These are phyloP conservation scores for Hamigera avellanea DNA, from an alignment of 495 filamentous ascomycete genomes.

Conservation along the genomic window DNA sequence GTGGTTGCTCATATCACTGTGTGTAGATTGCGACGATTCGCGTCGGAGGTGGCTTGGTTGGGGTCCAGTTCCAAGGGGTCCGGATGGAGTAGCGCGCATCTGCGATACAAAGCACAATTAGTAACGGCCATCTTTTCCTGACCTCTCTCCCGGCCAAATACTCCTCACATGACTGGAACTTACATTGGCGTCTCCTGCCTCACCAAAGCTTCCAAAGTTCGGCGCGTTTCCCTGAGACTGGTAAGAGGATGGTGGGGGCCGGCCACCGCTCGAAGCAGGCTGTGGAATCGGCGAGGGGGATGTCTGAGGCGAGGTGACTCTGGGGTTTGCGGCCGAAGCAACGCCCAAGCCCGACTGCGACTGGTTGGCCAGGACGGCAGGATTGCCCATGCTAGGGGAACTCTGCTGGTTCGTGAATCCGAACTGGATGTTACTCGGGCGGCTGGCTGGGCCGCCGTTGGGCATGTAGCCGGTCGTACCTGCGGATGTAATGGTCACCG, in stretches of 20 bases:
- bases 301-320: slow-evolving; percentile 57
- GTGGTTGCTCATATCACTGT: slow-evolving; percentile 61
- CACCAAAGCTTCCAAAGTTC: slow-evolving; percentile 75
- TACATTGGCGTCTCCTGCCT: slow-evolving; percentile 53
- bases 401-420: slow-evolving; percentile 53
- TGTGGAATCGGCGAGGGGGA: slow-evolving; percentile 88
- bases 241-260: slow-evolving; percentile 59
- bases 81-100: slow-evolving; percentile 48
- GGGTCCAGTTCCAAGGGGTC: slow-evolving; percentile 45
- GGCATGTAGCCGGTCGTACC: slow-evolving; percentile 61
- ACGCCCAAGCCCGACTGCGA: slow-evolving; percentile 45
- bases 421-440: slow-evolving; percentile 61
- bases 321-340: slow-evolving; percentile 50
- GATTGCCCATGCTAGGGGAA: slow-evolving; percentile 54
- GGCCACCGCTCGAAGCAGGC: slow-evolving; percentile 72
- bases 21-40: slow-evolving; percentile 70
- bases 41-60: slow-evolving; percentile 66
- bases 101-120: slow-evolving; percentile 21
- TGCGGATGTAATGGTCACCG: slow-evolving; percentile 75
- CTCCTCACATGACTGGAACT: too few relatives aligned
- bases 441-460: slow-evolving; percentile 56
- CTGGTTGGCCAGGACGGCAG: slow-evolving; percentile 35
- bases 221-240: slow-evolving; percentile 50
- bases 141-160: too few relatives aligned
- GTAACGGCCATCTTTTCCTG: too few relatives aligned